A percentile compares a stretch with the other conserved stretches of the same genome.
Conservation (phyloP, 2,329 filamentous ascomycete species). For the Volutella citrinella region DNA sequence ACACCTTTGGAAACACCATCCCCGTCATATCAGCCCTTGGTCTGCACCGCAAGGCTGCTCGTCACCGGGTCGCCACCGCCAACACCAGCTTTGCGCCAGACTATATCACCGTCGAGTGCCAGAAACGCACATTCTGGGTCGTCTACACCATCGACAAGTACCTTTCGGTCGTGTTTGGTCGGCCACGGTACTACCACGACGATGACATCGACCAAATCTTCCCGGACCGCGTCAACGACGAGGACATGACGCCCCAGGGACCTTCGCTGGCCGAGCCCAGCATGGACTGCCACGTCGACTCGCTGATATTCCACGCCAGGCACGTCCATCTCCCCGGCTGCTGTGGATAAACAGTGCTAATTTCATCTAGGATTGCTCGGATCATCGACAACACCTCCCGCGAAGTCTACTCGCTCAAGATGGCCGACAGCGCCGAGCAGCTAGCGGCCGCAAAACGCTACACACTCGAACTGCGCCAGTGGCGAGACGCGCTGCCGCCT, state of each 20-base stretch:
- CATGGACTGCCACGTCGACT: constrained; percentile 46
- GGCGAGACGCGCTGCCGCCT: constrained; percentile 36
- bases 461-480: constrained; percentile 34
- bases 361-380: constrained; percentile 25
- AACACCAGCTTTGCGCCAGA: constrained; percentile 21
- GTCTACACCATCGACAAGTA: constrained; percentile 61
- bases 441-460: constrained; percentile 35
- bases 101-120: constrained; percentile 46
- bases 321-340: constrained; percentile 1
- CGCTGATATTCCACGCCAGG: constrained; percentile 42
- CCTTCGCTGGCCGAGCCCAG: constrained; percentile 24
- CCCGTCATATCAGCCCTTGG: constrained; percentile 19
- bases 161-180: constrained; percentile 58
- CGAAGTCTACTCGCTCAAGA: constrained; percentile 36
- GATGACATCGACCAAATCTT: constrained; percentile 61
- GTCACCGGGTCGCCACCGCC: constrained; percentile 5
- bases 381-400: constrained; percentile 36
- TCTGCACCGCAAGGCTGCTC: constrained; percentile 14
- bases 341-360: no score
- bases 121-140: constrained; percentile 58
- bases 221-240: constrained; percentile 53
- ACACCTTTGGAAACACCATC: constrained; percentile 19
- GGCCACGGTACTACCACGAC: constrained; percentile 58
- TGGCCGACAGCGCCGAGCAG: constrained; percentile 29
- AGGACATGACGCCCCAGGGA: constrained; percentile 47